phyloP scores from a whole-genome alignment of 1,284 basidiomycete species.

The Fomitopsis betulina region DNA sequence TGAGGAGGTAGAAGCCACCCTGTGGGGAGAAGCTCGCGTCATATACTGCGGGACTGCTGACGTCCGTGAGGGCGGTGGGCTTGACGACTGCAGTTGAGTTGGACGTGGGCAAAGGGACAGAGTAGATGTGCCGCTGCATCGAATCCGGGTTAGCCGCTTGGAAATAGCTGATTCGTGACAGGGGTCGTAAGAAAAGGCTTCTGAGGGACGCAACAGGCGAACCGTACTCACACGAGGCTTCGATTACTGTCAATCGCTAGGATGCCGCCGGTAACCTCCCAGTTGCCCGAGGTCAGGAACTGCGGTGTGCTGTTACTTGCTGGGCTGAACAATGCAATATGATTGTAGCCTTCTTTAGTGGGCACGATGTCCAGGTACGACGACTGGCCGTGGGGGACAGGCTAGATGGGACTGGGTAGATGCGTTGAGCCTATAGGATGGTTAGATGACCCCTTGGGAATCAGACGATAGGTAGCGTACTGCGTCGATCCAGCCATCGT shows the following conservation, averaged over 20 bases:
- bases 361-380: constrained; percentile 90
- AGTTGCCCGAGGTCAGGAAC: constrained; percentile 83
- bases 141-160: constrained; percentile 81
- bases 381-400: constrained; percentile 38
- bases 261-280: constrained; percentile 84
- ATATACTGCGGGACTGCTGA: constrained; percentile 57
- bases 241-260: constrained; percentile 66
- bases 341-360: constrained; percentile 75
- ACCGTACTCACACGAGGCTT: constrained; percentile 62
- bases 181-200: background rate
- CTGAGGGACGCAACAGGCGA: background rate
- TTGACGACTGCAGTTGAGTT: constrained; percentile 25
- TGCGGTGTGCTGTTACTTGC: constrained; percentile 61
- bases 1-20: constrained; percentile 81
- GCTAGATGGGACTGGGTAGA: constrained; percentile 49
- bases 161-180: constrained; percentile 65
- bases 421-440: constrained; percentile 48
- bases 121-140: constrained; percentile 82
- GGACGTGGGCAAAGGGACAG: constrained; percentile 56
- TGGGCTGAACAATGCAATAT: constrained; percentile 86
- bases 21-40: constrained; percentile 74
- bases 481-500: constrained; percentile 90
- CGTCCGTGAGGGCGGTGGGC: constrained; percentile 67
- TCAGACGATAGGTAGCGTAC: constrained; percentile 34
- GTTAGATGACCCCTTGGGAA: background rate